Evolutionary conservation across 2,329 filamentous ascomycete genomes (phyloP).

Genomic region (Grosmannia serpens): DNA sequence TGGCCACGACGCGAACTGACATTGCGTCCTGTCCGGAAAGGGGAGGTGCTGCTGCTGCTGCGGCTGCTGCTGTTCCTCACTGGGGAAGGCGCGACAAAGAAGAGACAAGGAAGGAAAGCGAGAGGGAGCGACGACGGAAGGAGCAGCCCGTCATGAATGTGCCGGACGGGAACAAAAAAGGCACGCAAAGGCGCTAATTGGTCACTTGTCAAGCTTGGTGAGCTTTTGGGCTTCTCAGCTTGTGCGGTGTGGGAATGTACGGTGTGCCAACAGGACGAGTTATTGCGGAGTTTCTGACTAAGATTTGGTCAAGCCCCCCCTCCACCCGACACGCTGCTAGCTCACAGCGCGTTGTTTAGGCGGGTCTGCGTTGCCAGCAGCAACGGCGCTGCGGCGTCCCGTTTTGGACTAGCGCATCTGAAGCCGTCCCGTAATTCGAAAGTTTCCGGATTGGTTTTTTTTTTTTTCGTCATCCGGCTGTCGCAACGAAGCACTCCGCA

Average conservation of each 20-base stretch:
- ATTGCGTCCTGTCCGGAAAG: constrained; percentile 21
- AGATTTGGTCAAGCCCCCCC: not conserved
- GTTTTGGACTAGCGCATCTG: not conserved
- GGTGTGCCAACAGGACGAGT: not conserved
- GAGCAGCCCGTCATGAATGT: not conserved
- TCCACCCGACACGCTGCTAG: not conserved
- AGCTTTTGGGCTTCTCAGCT: not conserved
- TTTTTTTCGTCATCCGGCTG: not conserved
- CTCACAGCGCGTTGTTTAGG: constrained; percentile 1
- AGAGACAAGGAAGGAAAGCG: not conserved
- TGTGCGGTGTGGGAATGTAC: not conserved
- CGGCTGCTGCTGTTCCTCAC: not conserved
- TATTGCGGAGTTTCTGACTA: not conserved
- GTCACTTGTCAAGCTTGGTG: not conserved
- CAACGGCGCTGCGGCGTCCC: not conserved
- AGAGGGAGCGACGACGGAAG: not conserved
- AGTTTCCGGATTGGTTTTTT: not conserved
- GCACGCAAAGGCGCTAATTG: not conserved
- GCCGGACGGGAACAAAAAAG: too few relatives aligned
- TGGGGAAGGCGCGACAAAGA: not conserved
- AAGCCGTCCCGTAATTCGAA: not conserved
- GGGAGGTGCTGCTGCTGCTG: constrained; percentile 1
- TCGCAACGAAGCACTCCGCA: not conserved
- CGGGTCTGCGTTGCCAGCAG: constrained; percentile 2
- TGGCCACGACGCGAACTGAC: constrained; percentile 76